Percentiles rank a stretch among this genome's conserved stretches.
These are phyloP conservation scores for Neurospora terricola DNA, from an alignment of 495 filamentous ascomycete genomes.

Conservation along the genomic window DNA sequence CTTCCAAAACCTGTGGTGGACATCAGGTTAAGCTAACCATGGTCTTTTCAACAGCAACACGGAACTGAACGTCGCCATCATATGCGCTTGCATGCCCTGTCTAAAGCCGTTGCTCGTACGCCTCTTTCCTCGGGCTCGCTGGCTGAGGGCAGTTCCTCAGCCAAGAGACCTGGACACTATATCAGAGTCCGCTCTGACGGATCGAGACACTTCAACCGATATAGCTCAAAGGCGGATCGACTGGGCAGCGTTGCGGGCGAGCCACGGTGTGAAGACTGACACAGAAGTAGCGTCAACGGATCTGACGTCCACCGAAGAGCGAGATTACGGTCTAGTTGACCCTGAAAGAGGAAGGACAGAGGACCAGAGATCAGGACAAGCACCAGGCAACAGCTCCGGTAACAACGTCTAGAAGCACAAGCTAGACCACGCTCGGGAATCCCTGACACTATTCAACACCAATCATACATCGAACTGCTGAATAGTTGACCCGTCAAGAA, in stretches of 20 bases:
- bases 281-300: background rate
- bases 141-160: background rate
- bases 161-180: constrained; percentile 1
- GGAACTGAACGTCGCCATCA: constrained; percentile 16
- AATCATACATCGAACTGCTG: background rate
- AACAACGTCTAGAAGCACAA: background rate
- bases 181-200: background rate
- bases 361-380: background rate
- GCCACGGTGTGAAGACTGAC: background rate
- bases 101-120: constrained; percentile 8
- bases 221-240: background rate
- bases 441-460: background rate
- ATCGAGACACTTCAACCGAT: background rate
- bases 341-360: background rate
- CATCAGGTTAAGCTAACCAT: background rate
- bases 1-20: background rate
- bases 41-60: constrained; percentile 1
- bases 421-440: background rate
- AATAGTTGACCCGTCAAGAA: background rate
- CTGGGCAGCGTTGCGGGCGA: background rate
- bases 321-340: background rate
- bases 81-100: constrained; percentile 16
- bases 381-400: background rate
- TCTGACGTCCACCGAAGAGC: background rate
- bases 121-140: constrained; percentile 1